Base-by-base conservation (phyloP, 2,329 filamentous ascomycete species). In the Fusarium mangiferae region DNA sequence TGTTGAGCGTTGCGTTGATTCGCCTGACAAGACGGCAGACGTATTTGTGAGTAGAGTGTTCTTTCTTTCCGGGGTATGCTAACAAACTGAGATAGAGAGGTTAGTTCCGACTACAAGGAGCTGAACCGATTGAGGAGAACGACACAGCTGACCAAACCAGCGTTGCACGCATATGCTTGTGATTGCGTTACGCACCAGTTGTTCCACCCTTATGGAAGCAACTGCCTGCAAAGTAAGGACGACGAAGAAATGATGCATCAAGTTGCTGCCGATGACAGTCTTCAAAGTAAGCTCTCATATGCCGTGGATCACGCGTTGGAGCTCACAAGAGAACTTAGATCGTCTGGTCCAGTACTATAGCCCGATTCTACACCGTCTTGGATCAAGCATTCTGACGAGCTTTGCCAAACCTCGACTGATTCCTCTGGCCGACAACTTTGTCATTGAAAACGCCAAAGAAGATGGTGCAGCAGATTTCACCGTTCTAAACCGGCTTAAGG, bases 131-230 rank as follows among this genome's bases (percentile, higher is more conserved):
- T 20, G 17, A 59, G 38, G 7, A 55, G 41, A 12, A 6, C 55
- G 51, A 10, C 26, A 51, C 26, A 33, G 58, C 77, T 81, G 49
- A 81, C 61, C 1, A 33, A 24, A 28, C 20, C 48, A 83, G 79
- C 79, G 48, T 83, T 93, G 4, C 91, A 93, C 71, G 87, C 91
- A 33, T 93, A 91, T 78, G 91, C 91, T 2, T 89, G 92, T 60
- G 91, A 93, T 77, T 92, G 91, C 75, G 87, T 90, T 35, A 91
- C 90, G 1, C 89, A 92, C 75, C 90, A 92, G 73, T 84, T 93
- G n/a, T 92, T 93, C 77, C 89, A 91, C 62, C 90, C 91, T 0
- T 85, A 89, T 65, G 91, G 91, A 5, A 88, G 89, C 4, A 84
- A 90, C 68, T 91, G 90, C 14, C 84, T 93, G 5, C 83, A 87